Evolutionary conservation across 73 alveolate species (phyloP).

Genomic region (Halteria grandinella): DNA sequence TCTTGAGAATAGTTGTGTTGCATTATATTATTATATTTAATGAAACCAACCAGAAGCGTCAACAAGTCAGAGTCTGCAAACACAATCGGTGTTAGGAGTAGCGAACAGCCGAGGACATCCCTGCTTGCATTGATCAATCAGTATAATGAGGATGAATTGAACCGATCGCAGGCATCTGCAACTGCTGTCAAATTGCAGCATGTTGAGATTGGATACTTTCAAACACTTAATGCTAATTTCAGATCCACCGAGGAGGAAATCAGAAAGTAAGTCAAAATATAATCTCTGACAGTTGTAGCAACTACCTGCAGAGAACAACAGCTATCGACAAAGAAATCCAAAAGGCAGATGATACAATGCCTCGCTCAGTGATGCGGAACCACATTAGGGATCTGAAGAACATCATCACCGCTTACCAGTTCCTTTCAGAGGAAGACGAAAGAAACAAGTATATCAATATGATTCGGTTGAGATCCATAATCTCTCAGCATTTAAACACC

Average conservation of each 20-base stretch:
- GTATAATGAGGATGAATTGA: too few relatives aligned
- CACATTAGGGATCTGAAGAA: neutral
- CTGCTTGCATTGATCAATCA: too few relatives aligned
- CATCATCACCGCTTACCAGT: constrained; percentile 27
- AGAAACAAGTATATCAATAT: constrained; percentile 45
- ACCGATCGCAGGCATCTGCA: neutral
- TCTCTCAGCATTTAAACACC: constrained; percentile 20
- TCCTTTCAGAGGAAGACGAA: constrained; percentile 12
- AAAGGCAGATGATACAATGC: neutral
- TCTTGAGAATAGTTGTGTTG: too few relatives aligned
- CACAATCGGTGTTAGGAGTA: too few relatives aligned
- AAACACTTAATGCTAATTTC: constrained; percentile 30
- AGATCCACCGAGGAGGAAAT: constrained; percentile 38
- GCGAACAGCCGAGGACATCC: too few relatives aligned
- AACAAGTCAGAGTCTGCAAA: too few relatives aligned
- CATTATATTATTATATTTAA: too few relatives aligned
- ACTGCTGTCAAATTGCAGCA: neutral
- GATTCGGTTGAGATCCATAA: constrained; percentile 47
- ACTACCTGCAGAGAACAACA: neutral
- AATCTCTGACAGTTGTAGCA: neutral
- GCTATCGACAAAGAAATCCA: constrained; percentile 3
- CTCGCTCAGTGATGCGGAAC: constrained; percentile 1
- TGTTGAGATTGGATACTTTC: constrained; percentile 29
- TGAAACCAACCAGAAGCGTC: too few relatives aligned
- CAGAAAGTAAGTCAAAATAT: constrained; percentile 21